phyloP scores from a whole-genome alignment of 108 stramenopile species.

The Fragilaria radians region DNA sequence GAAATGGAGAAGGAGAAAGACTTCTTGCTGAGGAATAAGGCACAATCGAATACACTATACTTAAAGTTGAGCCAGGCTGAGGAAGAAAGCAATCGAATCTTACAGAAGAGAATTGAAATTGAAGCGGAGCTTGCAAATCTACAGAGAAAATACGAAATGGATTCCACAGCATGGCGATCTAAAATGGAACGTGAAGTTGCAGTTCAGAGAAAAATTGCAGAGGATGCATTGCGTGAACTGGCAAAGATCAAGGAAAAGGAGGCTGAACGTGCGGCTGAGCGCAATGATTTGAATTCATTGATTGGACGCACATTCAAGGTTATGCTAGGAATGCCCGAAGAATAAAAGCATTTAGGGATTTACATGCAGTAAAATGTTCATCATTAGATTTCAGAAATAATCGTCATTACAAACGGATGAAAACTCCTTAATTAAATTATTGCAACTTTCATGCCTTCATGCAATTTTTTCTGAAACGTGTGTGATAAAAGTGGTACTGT shows the following conservation, averaged over 20 bases:
- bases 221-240: background rate
- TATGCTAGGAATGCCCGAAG: background rate
- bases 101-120: background rate
- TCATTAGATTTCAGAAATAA: too few relatives aligned
- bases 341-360: too few relatives aligned
- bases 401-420: too few relatives aligned
- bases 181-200: slow-evolving; percentile 1
- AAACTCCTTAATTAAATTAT: too few relatives aligned
- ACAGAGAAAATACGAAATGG: background rate
- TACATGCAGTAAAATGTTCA: too few relatives aligned
- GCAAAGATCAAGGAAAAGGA: background rate
- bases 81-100: background rate
- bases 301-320: background rate
- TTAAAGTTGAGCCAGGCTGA: background rate
- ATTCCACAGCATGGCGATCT: background rate
- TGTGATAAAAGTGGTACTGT: too few relatives aligned
- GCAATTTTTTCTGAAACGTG: too few relatives aligned
- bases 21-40: background rate
- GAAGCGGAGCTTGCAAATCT: background rate
- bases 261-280: background rate
- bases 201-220: background rate
- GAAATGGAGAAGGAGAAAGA: slow-evolving; percentile 1
- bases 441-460: too few relatives aligned
- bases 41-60: background rate
- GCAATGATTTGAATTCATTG: background rate